phyloP scores from a whole-genome alignment of 805 yeast genomes.

The Candida methanosorbosa region DNA sequence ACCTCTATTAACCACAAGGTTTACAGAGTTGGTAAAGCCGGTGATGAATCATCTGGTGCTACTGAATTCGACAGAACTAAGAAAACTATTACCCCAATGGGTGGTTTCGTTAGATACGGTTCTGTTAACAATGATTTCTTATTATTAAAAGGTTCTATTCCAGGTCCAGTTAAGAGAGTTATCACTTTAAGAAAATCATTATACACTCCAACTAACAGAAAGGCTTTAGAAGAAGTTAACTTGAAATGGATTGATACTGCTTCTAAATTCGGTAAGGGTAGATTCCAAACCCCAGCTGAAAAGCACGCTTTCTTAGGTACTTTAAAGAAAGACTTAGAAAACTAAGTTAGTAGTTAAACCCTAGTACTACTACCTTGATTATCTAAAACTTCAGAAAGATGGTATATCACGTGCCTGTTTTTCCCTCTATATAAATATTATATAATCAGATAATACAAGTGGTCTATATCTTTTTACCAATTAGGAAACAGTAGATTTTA shows the following conservation, averaged over 20 bases:
- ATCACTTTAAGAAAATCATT: slow-evolving; percentile 98
- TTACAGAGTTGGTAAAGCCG: slow-evolving; percentile 98
- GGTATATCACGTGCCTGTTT: no score
- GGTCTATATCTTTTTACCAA: no score
- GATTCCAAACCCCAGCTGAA: slow-evolving; percentile 99
- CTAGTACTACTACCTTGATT: no score
- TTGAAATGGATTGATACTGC: slow-evolving; percentile 99
- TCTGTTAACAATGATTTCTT: slow-evolving; percentile 94
- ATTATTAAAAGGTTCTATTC: slow-evolving; percentile 96
- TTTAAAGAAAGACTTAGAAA: slow-evolving; percentile 90
- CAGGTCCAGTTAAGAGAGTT: slow-evolving; percentile 99
- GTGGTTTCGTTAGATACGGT: slow-evolving; percentile 99
- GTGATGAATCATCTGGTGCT: slow-evolving; percentile 88
- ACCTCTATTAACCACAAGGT: slow-evolving; percentile 99
- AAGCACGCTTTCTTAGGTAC: slow-evolving; percentile 99
- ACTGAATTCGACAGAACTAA: slow-evolving; percentile 99
- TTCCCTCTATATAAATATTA: no score
- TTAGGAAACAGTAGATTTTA: no score
- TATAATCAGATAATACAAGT: no score
- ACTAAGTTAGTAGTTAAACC: not conserved
- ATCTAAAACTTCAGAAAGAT: no score
- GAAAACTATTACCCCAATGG: slow-evolving; percentile 99
- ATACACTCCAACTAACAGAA: slow-evolving; percentile 96
- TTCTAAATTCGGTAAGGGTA: slow-evolving; percentile 99
- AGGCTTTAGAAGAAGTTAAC: slow-evolving; percentile 91